These are phyloP conservation scores for Ambrosia hybrid DNA, from an alignment of 140 eudicot genomes.

Conservation along the genomic window DNA sequence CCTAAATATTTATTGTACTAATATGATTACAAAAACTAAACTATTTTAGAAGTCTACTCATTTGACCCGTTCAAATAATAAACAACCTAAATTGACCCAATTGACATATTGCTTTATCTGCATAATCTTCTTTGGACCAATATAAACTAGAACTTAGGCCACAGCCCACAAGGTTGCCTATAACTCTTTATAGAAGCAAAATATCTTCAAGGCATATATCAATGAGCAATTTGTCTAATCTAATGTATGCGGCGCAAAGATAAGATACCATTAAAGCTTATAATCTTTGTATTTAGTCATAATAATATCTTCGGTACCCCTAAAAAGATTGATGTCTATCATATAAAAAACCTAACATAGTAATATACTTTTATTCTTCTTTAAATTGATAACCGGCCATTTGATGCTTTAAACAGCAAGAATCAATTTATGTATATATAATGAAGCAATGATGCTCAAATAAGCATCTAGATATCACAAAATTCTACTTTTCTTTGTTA, in stretches of 20 bases:
- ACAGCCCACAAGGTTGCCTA: slow-evolving; percentile 13
- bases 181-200: background rate
- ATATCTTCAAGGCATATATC: slow-evolving; percentile 4
- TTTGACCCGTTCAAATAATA: background rate
- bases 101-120: slow-evolving; percentile 11
- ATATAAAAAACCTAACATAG: slow-evolving; percentile 18
- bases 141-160: slow-evolving; percentile 19
- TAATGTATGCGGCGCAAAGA: slow-evolving; percentile 22
- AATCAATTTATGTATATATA: slow-evolving; percentile 34
- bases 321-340: slow-evolving; percentile 21
- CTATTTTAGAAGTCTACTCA: background rate
- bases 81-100: background rate
- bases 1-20: slow-evolving; percentile 4
- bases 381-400: slow-evolving; percentile 29
- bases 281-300: slow-evolving; percentile 10
- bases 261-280: slow-evolving; percentile 9
- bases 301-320: slow-evolving; percentile 10
- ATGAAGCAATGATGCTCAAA: slow-evolving; percentile 40
- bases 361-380: slow-evolving; percentile 31
- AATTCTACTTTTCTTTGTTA: slow-evolving; percentile 18
- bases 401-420: slow-evolving; percentile 32
- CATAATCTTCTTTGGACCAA: slow-evolving; percentile 20
- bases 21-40: background rate
- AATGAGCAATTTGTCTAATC: slow-evolving; percentile 24
- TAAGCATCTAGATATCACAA: slow-evolving; percentile 40